phyloP scores from a whole-genome alignment of 176 grass and related monocot species.

The Aechmea fasciata region DNA sequence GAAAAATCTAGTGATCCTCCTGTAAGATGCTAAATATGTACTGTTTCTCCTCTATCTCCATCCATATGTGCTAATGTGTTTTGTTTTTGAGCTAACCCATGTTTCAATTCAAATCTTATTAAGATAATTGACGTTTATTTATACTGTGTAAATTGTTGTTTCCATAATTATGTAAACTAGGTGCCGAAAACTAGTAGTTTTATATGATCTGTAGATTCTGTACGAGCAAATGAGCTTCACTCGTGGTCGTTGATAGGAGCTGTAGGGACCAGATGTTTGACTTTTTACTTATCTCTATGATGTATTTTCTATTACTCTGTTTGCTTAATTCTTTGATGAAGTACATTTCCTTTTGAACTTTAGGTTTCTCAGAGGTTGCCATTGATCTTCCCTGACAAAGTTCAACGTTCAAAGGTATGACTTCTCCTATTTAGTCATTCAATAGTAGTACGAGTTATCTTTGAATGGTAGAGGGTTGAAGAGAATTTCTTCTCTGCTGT shows the following conservation, averaged over 20 bases:
- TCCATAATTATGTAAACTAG: not conserved
- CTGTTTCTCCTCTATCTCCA: not conserved
- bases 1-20: conserved; percentile 24
- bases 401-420: conserved; percentile 91
- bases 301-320: conserved; percentile 10
- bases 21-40: conserved; percentile 19
- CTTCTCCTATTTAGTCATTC: conserved; percentile 14
- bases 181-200: not conserved
- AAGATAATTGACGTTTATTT: not conserved
- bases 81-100: not conserved
- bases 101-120: not conserved
- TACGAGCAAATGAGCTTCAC: not conserved
- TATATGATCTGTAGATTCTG: not conserved
- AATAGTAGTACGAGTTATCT: conserved; percentile 13
- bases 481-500: not conserved
- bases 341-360: conserved; percentile 18
- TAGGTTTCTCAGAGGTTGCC: conserved; percentile 83
- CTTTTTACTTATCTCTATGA: not conserved
- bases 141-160: not conserved
- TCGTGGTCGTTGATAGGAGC: not conserved
- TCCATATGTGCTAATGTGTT: not conserved
- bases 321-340: conserved; percentile 15
- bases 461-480: not conserved
- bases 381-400: conserved; percentile 75
- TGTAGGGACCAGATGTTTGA: not conserved